Evolutionary conservation across 129 eudicot genomes (phyloP).

Genomic region (Scalesia atractyloides): DNA sequence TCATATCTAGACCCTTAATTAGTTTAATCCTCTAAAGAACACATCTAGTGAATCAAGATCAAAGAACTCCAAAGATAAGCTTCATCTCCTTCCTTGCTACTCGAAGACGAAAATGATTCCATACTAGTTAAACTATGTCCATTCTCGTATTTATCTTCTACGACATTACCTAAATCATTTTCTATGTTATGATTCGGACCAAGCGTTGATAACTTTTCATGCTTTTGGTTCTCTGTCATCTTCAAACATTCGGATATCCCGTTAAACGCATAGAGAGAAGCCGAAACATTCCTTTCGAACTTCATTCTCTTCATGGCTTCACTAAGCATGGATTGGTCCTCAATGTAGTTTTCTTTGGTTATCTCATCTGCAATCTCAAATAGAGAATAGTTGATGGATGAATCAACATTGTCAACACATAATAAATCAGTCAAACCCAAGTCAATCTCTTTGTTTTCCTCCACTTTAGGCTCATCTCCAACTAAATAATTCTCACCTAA

Average conservation of each 20-base stretch:
- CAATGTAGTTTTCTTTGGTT: conserved; percentile 32
- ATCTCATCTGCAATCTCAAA: conserved; percentile 59
- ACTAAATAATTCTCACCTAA: conserved; percentile 26
- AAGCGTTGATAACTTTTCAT: conserved; percentile 32
- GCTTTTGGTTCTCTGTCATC: conserved; percentile 26
- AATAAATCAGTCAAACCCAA: conserved; percentile 34
- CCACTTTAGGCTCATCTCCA: conserved; percentile 27
- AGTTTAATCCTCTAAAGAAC: conserved; percentile 42
- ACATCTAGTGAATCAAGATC: conserved; percentile 40
- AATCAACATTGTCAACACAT: conserved; percentile 37
- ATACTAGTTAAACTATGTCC: conserved; percentile 14
- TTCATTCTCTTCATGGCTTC: conserved; percentile 53
- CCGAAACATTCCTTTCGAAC: conserved; percentile 47
- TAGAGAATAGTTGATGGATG: conserved; percentile 32
- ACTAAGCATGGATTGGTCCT: conserved; percentile 35
- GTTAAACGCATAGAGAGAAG: conserved; percentile 54
- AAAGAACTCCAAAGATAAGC: conserved; percentile 47
- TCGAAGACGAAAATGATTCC: conserved; percentile 36
- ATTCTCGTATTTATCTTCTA: conserved; percentile 1
- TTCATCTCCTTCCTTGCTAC: conserved; percentile 44
- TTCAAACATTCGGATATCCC: conserved; percentile 52
- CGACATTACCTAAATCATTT: conserved; percentile 15
- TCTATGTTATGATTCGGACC: conserved; percentile 8
- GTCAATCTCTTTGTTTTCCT: conserved; percentile 31
- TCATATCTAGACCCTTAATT: conserved; percentile 16